These are phyloP conservation scores for Lentinula lateritia DNA, from an alignment of 768 basidiomycete genomes.

Conservation along the genomic window DNA sequence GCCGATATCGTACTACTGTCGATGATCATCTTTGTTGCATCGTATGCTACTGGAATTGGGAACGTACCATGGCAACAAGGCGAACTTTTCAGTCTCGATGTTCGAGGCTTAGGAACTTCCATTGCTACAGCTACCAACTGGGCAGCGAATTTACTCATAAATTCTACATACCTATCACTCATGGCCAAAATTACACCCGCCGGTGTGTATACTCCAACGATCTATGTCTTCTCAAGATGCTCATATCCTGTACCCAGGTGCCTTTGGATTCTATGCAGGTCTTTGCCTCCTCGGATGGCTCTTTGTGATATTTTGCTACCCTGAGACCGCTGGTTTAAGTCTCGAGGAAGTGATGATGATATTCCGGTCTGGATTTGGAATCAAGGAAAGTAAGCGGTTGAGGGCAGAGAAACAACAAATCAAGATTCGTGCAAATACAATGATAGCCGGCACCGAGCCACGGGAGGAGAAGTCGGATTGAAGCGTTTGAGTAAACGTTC, in stretches of 20 bases:
- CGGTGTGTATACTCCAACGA: constrained; percentile 13
- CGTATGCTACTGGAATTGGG: constrained; percentile 74
- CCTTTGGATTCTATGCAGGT: constrained; percentile 74
- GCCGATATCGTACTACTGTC: constrained; percentile 64
- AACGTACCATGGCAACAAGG: constrained; percentile 88
- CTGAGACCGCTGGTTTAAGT: constrained; percentile 73
- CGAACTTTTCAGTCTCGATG: constrained; percentile 76
- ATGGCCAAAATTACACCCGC: constrained; percentile 70
- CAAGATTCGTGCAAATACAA: constrained; percentile 23
- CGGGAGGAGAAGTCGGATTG: neutral
- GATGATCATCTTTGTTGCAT: constrained; percentile 83
- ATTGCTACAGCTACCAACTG: constrained; percentile 76
- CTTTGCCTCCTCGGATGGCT: constrained; percentile 65
- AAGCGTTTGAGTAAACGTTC: neutral
- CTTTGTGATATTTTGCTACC: constrained; percentile 68
- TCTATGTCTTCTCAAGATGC: neutral
- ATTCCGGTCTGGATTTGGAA: constrained; percentile 61
- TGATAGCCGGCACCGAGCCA: neutral
- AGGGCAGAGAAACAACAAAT: constrained; percentile 40
- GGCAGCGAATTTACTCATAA: constrained; percentile 71
- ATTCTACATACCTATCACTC: constrained; percentile 74
- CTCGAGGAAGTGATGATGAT: constrained; percentile 62
- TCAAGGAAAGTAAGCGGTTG: constrained; percentile 48
- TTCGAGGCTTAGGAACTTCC: constrained; percentile 74
- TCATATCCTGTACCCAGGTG: constrained; percentile 23